Evolutionary conservation across 345 rosid genomes (phyloP).

Genomic region (Barbarea vulgaris): DNA sequence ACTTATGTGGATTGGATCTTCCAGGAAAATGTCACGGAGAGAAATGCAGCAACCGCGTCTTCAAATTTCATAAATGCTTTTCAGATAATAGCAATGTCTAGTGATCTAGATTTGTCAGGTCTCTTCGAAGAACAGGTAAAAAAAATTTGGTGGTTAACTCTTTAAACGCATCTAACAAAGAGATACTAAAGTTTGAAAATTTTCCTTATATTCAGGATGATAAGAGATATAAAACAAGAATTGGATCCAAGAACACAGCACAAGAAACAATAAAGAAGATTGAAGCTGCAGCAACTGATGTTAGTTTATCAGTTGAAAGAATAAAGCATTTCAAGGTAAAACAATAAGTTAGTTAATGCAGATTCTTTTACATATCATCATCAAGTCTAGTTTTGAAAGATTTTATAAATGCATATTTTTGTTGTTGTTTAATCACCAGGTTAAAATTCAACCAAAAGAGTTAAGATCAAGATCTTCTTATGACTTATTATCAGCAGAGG

Average conservation of each 20-base stretch:
- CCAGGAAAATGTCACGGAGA: slow-evolving; percentile 59
- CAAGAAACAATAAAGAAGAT: slow-evolving; percentile 77
- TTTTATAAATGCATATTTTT: background rate
- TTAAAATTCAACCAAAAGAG: slow-evolving; percentile 67
- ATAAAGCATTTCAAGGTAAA: slow-evolving; percentile 62
- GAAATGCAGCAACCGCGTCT: slow-evolving; percentile 45
- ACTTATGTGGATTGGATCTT: slow-evolving; percentile 25
- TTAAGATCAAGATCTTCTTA: slow-evolving; percentile 60
- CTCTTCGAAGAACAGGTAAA: slow-evolving; percentile 79
- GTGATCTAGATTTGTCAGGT: slow-evolving; percentile 90
- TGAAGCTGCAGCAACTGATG: slow-evolving; percentile 76
- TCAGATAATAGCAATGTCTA: slow-evolving; percentile 90
- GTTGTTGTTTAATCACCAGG: slow-evolving; percentile 42
- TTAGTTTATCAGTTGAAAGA: slow-evolving; percentile 62
- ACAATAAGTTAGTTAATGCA: slow-evolving; percentile 12
- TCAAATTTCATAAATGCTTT: slow-evolving; percentile 90
- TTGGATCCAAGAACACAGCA: slow-evolving; percentile 69
- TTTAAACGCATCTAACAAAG: slow-evolving; percentile 2
- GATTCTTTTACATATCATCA: background rate
- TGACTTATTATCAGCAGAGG: slow-evolving; percentile 80
- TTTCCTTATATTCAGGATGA: slow-evolving; percentile 51
- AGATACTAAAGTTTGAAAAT: background rate
- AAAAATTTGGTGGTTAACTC: background rate
- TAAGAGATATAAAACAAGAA: slow-evolving; percentile 61
- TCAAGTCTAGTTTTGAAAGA: background rate